Percentiles rank a stretch among this genome's conserved stretches.
These are phyloP conservation scores for Exophiala sp. DNA, from an alignment of 2,329 filamentous ascomycete genomes.

Conservation along the genomic window DNA sequence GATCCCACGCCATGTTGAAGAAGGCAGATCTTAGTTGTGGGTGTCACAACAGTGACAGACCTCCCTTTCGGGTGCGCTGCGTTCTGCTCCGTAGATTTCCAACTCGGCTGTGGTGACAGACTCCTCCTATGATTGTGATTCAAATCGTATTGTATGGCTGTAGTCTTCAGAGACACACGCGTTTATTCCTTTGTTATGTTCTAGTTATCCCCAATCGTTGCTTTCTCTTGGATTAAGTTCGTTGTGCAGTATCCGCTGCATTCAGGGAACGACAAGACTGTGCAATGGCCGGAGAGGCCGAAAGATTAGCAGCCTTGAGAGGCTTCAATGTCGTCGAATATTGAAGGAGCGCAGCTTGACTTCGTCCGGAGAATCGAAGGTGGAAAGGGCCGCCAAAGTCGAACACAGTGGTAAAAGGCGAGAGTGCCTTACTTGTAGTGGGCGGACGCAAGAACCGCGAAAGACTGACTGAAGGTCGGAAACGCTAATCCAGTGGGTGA, in stretches of 20 bases:
- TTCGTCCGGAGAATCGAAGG: no score
- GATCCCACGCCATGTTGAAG: conserved; percentile 46
- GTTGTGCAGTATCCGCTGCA: conserved; percentile 20
- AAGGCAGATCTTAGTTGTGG: background rate
- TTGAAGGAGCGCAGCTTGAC: background rate
- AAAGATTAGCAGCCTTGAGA: background rate
- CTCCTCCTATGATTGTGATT: conserved; percentile 12
- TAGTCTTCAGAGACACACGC: background rate
- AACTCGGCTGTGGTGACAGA: conserved; percentile 19
- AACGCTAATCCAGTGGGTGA: background rate
- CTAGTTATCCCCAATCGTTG: conserved; percentile 24
- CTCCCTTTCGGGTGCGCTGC: background rate
- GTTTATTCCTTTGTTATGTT: background rate
- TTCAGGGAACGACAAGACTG: conserved; percentile 12
- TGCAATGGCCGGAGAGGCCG: background rate
- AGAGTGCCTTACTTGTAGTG: no score
- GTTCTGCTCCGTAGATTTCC: background rate
- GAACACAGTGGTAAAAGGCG: background rate
- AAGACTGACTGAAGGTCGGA: background rate
- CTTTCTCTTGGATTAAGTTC: conserved; percentile 22
- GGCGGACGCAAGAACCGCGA: background rate
- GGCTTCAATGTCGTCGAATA: background rate
- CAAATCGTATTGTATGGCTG: background rate
- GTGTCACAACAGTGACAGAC: background rate
- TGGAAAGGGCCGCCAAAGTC: background rate